A percentile compares a stretch with the other conserved stretches of the same genome.
Conservation (phyloP, 257 asterid genomes). For the Primulina eburnea region DNA sequence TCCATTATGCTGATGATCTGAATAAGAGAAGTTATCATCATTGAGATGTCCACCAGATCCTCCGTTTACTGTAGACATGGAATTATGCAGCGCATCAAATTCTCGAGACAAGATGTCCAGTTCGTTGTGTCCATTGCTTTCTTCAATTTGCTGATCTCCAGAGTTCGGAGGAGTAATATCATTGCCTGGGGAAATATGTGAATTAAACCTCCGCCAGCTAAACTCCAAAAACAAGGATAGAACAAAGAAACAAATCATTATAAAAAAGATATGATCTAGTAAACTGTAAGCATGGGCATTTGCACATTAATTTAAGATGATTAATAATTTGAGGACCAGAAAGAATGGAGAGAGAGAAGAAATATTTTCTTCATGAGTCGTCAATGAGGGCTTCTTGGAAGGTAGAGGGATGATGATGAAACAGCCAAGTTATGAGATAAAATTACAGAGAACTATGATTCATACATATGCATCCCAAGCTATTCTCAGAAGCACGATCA, state of each 20-base stretch:
- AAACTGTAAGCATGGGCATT: neutral
- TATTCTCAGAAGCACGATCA: neutral
- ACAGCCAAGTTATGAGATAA: neutral
- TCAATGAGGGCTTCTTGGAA: neutral
- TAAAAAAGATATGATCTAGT: neutral
- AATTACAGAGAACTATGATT: neutral
- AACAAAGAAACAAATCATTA: neutral
- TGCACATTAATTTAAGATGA: neutral
- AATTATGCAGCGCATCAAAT: neutral
- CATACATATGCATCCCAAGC: neutral
- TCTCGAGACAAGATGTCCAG: constrained; percentile 23
- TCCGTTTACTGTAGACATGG: neutral
- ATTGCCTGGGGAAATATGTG: constrained; percentile 35
- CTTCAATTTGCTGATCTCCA: neutral
- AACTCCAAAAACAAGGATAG: neutral
- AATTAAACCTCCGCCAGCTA: constrained; percentile 9
- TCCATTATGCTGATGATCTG: neutral
- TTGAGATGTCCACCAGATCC: neutral
- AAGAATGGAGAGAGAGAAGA: too few species aligned
- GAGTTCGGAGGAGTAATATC: neutral
- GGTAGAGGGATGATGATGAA: neutral
- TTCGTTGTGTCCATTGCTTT: constrained; percentile 12
- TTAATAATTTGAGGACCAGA: too few species aligned
- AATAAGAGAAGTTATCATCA: neutral
- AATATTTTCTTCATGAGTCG: neutral